These are phyloP conservation scores for Kazachstania martiniae DNA, from an alignment of 805 yeast species.

Conservation along the genomic window DNA sequence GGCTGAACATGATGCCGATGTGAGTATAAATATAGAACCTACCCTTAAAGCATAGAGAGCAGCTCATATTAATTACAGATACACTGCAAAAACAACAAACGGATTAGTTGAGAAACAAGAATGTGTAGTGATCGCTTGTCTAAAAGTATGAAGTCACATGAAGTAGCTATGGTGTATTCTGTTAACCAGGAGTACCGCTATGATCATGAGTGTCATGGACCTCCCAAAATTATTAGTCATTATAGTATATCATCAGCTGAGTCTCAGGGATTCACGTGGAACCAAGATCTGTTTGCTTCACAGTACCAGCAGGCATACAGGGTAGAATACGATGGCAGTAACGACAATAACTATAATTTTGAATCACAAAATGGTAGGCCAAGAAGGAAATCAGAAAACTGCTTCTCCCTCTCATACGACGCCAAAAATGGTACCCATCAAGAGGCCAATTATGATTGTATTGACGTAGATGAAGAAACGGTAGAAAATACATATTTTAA, in stretches of 20 bases:
- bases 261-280: slow-evolving; percentile 67
- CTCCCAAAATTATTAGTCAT: background rate
- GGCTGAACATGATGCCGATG: no score
- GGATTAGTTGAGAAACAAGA: no score
- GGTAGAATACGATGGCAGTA: slow-evolving; percentile 28
- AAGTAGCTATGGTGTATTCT: slow-evolving; percentile 1
- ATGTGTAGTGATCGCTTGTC: no score
- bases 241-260: slow-evolving; percentile 28
- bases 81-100: no score
- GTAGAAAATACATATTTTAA: background rate
- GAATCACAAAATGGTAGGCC: no score
- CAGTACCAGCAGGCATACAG: slow-evolving; percentile 51
- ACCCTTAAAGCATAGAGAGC: no score
- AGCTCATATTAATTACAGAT: no score
- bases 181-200: background rate
- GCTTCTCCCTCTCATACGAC: background rate
- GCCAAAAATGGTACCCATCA: background rate
- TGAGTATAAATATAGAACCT: no score
- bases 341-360: no score
- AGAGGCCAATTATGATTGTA: background rate
- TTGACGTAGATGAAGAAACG: slow-evolving; percentile 1
- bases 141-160: background rate
- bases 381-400: no score
- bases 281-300: slow-evolving; percentile 66
- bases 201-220: background rate